Conservation (phyloP, 2,329 filamentous ascomycete genomes). For the Colletotrichum truncatum region DNA sequence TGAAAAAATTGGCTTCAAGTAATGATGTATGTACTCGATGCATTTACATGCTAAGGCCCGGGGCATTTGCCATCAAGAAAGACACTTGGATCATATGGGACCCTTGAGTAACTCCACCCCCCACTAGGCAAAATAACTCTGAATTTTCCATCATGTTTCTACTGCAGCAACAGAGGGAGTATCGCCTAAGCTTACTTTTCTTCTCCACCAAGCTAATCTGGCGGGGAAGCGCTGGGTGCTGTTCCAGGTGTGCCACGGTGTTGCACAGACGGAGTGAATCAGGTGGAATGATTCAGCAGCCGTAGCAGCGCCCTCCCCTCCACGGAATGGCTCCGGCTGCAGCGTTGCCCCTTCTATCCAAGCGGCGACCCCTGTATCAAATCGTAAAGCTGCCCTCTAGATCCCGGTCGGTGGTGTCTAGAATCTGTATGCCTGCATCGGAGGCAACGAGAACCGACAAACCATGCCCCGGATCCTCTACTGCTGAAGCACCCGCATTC, state of each 20-base stretch:
- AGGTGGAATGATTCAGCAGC: background rate
- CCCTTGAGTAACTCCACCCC: background rate
- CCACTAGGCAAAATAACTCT: background rate
- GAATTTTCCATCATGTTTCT: conserved; percentile 2
- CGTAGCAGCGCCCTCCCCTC: background rate
- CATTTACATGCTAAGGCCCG: background rate
- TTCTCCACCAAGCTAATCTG: background rate
- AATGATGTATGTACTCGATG: background rate
- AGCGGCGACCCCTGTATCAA: conserved; percentile 9
- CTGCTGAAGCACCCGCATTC: background rate
- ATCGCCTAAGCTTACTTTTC: conserved; percentile 16
- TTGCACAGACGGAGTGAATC: conserved; percentile 14
- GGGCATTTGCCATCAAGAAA: background rate
- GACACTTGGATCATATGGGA: background rate
- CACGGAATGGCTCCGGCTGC: conserved; percentile 7
- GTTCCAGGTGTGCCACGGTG: conserved; percentile 20
- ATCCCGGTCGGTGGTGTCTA: background rate
- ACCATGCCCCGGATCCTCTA: background rate
- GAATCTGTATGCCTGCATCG: conserved; percentile 5
- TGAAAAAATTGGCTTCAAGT: background rate
- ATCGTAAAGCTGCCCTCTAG: background rate
- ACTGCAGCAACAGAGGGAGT: background rate
- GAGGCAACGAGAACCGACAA: conserved; percentile 12
- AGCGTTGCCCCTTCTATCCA: background rate
- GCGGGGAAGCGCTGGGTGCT: background rate